Evolutionary conservation across 176 grass and related monocot genomes (phyloP).

Genomic region (Neostapfia colusana): DNA sequence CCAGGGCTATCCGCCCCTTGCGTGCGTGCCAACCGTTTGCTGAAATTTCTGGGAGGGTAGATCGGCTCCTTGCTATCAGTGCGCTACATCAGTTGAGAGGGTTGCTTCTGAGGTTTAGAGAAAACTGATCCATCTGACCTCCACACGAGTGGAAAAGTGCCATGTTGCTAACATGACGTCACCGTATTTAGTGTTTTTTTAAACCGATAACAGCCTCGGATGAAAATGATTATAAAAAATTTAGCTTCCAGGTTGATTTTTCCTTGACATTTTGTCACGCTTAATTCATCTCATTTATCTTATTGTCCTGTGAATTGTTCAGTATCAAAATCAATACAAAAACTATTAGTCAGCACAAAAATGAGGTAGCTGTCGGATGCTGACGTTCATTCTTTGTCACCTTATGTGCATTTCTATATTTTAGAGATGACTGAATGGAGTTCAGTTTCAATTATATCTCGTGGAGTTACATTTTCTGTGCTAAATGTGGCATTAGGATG

Average conservation of each 20-base stretch:
- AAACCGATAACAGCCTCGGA: background rate
- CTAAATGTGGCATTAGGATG: background rate
- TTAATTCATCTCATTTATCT: background rate
- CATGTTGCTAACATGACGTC: background rate
- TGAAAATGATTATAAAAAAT: too few relatives aligned
- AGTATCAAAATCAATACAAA: background rate
- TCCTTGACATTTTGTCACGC: too few relatives aligned
- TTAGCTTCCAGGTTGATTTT: too few relatives aligned
- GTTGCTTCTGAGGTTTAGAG: background rate
- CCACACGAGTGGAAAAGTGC: background rate
- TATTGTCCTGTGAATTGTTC: background rate
- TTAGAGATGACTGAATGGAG: background rate
- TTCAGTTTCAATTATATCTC: too few relatives aligned
- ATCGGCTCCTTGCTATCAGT: background rate
- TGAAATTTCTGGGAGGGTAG: constrained; percentile 33
- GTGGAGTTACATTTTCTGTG: constrained; percentile 1
- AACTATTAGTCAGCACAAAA: background rate
- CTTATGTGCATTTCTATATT: constrained; percentile 2
- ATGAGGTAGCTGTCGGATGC: background rate
- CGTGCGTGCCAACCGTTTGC: constrained; percentile 35
- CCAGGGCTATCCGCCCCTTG: background rate
- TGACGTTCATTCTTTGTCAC: background rate
- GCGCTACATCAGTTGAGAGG: background rate
- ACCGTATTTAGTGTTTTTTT: background rate
- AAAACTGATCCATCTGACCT: background rate